Evolutionary conservation across 805 yeast genomes (phyloP).

Genomic region (Saturnispora sekii): DNA sequence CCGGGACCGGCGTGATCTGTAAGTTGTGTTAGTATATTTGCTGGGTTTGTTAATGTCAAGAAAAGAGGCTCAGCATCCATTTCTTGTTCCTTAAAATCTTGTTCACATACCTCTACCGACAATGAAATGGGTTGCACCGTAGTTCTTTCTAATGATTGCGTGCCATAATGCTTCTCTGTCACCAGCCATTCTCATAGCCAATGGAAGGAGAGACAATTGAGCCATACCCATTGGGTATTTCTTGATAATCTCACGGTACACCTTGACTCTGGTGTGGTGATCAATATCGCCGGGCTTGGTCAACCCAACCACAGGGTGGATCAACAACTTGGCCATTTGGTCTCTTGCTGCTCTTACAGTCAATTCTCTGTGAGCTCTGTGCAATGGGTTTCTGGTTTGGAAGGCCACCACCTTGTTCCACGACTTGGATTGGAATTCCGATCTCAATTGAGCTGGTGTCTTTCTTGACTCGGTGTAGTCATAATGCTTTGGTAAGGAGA

Average conservation of each 20-base stretch:
- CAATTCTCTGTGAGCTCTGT: constrained; percentile 93
- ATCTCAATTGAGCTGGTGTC: constrained; percentile 84
- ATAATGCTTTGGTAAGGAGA: constrained; percentile 76
- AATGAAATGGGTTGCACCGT: constrained; percentile 94
- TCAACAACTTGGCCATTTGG: constrained; percentile 74
- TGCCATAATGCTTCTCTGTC: constrained; percentile 99
- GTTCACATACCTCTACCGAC: constrained; percentile 70
- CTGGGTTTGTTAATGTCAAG: no score
- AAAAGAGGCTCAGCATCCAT: no score
- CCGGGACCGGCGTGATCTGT: constrained; percentile 88
- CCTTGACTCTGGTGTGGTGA: constrained; percentile 95
- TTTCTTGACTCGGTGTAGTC: constrained; percentile 82
- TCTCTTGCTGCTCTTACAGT: constrained; percentile 96
- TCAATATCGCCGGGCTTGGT: constrained; percentile 98
- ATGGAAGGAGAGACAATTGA: constrained; percentile 73
- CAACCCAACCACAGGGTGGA: constrained; percentile 94
- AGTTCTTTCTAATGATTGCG: constrained; percentile 91
- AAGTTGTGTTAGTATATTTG: no score
- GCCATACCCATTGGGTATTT: constrained; percentile 95
- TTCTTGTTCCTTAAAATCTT: no score
- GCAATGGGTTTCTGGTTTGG: constrained; percentile 99
- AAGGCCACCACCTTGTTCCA: constrained; percentile 92
- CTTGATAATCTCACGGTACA: constrained; percentile 83
- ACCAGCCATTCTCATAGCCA: constrained; percentile 99
- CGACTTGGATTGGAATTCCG: constrained; percentile 68